Evolutionary conservation across 306 rosid genomes (phyloP).

Genomic region (Glycine tomentella): DNA sequence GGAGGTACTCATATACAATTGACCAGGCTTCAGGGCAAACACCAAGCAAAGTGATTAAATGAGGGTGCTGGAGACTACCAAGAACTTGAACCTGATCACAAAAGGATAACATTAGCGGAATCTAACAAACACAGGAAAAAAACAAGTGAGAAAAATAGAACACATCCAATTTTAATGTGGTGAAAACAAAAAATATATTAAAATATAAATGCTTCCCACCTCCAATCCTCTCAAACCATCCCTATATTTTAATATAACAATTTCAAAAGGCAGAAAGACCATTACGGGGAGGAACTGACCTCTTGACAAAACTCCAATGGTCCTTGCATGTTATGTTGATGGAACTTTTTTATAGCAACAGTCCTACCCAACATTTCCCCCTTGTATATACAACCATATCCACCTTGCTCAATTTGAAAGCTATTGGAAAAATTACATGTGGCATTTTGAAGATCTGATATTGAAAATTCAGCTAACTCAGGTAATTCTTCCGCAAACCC

Average conservation of each 20-base stretch:
- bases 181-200: neutral
- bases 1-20: constrained; percentile 78
- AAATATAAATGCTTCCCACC: constrained; percentile 18
- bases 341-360: constrained; percentile 71
- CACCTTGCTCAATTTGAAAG: constrained; percentile 73
- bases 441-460: constrained; percentile 75
- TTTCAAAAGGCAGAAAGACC: constrained; percentile 32
- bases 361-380: constrained; percentile 90
- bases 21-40: constrained; percentile 88
- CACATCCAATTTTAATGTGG: constrained; percentile 1
- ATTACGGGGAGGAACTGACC: constrained; percentile 53
- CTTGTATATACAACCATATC: constrained; percentile 77
- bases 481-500: constrained; percentile 64
- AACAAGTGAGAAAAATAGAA: too few relatives aligned
- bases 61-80: constrained; percentile 85
- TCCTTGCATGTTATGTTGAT: constrained; percentile 67
- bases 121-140: neutral
- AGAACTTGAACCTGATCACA: constrained; percentile 81
- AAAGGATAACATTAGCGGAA: constrained; percentile 39
- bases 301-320: constrained; percentile 77
- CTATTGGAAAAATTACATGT: constrained; percentile 86
- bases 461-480: constrained; percentile 71
- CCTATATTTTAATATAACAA: constrained; percentile 18
- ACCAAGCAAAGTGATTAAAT: constrained; percentile 84
- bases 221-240: constrained; percentile 16